Base-by-base conservation (phyloP, 2,329 filamentous ascomycete species). In the Epichloe aotearoae region DNA sequence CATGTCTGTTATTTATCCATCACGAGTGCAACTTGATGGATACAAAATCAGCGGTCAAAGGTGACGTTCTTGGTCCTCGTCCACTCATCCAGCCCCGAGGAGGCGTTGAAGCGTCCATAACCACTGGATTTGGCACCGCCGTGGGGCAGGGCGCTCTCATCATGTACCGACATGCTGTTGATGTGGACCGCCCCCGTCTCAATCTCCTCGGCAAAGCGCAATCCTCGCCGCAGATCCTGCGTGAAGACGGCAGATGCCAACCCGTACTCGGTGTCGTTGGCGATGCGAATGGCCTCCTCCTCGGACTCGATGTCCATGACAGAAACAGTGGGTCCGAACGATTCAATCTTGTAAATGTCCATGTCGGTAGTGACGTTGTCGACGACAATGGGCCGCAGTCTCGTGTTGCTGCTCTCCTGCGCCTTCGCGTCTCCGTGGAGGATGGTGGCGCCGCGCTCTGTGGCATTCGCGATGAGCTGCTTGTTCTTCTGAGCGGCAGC, bases 241-340 rank as follows among this genome's bases (percentile, higher is more conserved):
- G 86, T 89, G 64, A 88, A 94, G 2, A 94, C 77, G 0, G 86
- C 76, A 3, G 80, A 75, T 2, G 74, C 72, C 10, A 94, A 73
- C 3, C 88, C 88, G 61, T 89, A 93, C 47, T 88, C 84, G 1
- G 84, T 88, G 58, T 91, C 85, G 61, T 95, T 94, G 14, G 87
- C 86, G 17, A 91, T 69, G 33, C 73, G 69, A 23, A 93, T 66
- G 0, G 86, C 87, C 56, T 89, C 83, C 34, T 88, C 84, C 45
- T 87, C 83, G 2, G 68, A 72, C n/a, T 80, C 73, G 26, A 90
- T 73, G 20, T 76, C 71, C 14, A 84, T 77, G 19, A 93, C 61
- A 15, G 80, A 81, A 1, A 89, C 84, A 0, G 78, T 80, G 0
- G 88, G 87, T 0, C 86, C 88, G 59, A 94, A 94, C 1, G 79